Percentiles rank a stretch among this genome's conserved stretches.
phyloP scores from a whole-genome alignment of 441 rosid genomes.

The Arabidopsis hybrid region DNA sequence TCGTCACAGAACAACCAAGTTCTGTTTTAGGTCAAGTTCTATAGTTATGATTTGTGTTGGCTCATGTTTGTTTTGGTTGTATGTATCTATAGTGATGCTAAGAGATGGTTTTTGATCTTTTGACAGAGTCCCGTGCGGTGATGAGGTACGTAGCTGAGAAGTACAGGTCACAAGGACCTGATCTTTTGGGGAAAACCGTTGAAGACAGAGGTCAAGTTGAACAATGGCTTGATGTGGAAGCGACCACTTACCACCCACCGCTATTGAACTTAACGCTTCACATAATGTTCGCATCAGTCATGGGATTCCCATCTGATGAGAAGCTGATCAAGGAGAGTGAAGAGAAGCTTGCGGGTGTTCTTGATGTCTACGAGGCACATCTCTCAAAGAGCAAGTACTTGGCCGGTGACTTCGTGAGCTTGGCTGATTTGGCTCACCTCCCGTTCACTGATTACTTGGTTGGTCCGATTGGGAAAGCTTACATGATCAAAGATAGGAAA shows the following conservation, averaged over 20 bases:
- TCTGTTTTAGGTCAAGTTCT: neutral
- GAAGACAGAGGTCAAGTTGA: constrained; percentile 74
- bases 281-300: constrained; percentile 47
- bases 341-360: constrained; percentile 58
- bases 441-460: constrained; percentile 64
- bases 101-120: constrained; percentile 15
- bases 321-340: constrained; percentile 63
- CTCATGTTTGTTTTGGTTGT: neutral
- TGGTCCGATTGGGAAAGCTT: constrained; percentile 47
- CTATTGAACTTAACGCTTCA: constrained; percentile 53
- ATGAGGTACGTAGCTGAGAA: constrained; percentile 72
- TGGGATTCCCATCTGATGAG: constrained; percentile 57
- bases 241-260: constrained; percentile 54
- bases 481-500: constrained; percentile 50
- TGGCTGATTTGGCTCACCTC: constrained; percentile 75
- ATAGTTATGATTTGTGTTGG: no score
- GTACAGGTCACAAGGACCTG: constrained; percentile 66
- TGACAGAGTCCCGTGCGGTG: constrained; percentile 74
- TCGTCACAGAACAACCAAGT: neutral
- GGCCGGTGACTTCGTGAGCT: constrained; percentile 72
- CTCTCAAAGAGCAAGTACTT: constrained; percentile 62
- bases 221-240: constrained; percentile 79
- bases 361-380: constrained; percentile 69
- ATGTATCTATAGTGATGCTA: neutral
- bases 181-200: constrained; percentile 62